Conservation (phyloP, 805 yeast genomes). For the Pichia cephalocereana region DNA sequence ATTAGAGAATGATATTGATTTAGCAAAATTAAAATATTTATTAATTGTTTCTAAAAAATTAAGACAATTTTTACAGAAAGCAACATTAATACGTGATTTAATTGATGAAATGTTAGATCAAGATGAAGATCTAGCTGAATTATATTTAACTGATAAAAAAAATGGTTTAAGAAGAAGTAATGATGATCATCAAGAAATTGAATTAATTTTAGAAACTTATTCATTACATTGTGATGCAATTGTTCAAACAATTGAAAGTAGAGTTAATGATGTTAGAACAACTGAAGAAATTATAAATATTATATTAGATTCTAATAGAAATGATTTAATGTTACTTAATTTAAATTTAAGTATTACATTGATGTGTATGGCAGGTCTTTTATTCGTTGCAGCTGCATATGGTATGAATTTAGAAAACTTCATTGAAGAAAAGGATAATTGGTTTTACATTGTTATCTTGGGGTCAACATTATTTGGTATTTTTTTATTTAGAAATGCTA, state of each 20-base stretch:
- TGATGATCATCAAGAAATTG: constrained; percentile 79
- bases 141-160: constrained; percentile 62
- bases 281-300: constrained; percentile 95
- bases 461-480: constrained; percentile 33
- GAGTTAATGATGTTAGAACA: constrained; percentile 74
- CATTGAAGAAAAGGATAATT: constrained; percentile 71
- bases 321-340: constrained; percentile 83
- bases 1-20: constrained; percentile 73
- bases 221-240: constrained; percentile 88
- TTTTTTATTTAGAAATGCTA: constrained; percentile 42
- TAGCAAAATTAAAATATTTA: constrained; percentile 67
- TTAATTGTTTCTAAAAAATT: constrained; percentile 80
- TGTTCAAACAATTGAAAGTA: constrained; percentile 77
- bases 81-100: constrained; percentile 69
- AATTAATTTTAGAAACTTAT: constrained; percentile 82
- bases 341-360: constrained; percentile 76
- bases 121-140: constrained; percentile 77
- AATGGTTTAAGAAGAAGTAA: constrained; percentile 37
- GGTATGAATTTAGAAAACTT: constrained; percentile 96
- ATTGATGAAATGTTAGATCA: constrained; percentile 78
- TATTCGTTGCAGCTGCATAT: constrained; percentile 77
- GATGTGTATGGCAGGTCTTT: constrained; percentile 69
- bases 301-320: constrained; percentile 87
- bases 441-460: constrained; percentile 46
- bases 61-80: constrained; percentile 76